Evolutionary conservation across 371 early-diverging fungal species (phyloP).

Genomic region (Circinella minor): DNA sequence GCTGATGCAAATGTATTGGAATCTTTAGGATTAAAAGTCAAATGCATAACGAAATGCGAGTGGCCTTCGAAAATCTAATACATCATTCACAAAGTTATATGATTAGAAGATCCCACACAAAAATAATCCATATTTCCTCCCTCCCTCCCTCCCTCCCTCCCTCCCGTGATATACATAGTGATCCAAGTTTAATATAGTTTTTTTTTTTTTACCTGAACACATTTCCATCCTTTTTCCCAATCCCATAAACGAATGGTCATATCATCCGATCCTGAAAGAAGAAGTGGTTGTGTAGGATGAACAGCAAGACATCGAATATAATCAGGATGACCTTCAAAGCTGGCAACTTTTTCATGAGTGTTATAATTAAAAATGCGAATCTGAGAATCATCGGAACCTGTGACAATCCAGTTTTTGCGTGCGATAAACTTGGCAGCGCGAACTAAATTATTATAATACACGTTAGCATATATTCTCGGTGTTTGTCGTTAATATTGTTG

Average conservation of each 20-base stretch:
- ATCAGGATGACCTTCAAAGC: constrained; percentile 98
- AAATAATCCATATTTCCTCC: no score
- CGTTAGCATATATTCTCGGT: neutral
- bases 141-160: no score
- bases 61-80: constrained; percentile 95
- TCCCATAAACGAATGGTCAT: constrained; percentile 99
- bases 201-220: constrained; percentile 71
- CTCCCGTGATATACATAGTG: no score
- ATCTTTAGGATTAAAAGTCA: constrained; percentile 97
- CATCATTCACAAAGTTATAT: neutral
- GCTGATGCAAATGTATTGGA: constrained; percentile 96
- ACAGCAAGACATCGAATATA: constrained; percentile 98
- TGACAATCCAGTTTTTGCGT: constrained; percentile 95
- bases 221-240: constrained; percentile 98
- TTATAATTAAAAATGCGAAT: constrained; percentile 99
- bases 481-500: neutral
- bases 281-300: constrained; percentile 91
- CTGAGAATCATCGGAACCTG: constrained; percentile 98
- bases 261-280: constrained; percentile 98
- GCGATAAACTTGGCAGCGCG: constrained; percentile 96
- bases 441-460: constrained; percentile 48
- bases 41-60: constrained; percentile 96
- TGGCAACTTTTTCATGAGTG: constrained; percentile 94
- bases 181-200: no score
- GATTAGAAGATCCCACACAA: no score